A percentile compares a stretch with the other conserved stretches of the same genome.
These are phyloP conservation scores for Phlyctochytrium bullatum DNA, from an alignment of 192 early-diverging fungal genomes.

Conservation along the genomic window DNA sequence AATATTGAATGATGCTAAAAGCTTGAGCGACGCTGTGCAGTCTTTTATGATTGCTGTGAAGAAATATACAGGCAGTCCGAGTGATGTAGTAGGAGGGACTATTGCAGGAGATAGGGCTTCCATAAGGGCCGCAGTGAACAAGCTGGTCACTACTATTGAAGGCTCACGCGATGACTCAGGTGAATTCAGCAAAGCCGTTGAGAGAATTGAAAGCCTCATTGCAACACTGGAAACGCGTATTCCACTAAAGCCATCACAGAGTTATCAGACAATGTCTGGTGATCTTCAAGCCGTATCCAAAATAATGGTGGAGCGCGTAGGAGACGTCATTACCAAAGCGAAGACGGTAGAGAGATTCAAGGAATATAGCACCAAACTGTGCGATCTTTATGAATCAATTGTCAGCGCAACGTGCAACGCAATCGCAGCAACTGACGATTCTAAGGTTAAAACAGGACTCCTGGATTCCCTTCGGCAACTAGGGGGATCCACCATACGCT, in stretches of 20 bases:
- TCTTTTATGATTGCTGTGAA: slow-evolving; percentile 42
- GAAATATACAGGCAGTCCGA: slow-evolving; percentile 26
- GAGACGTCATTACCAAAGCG: slow-evolving; percentile 43
- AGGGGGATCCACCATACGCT: slow-evolving; percentile 20
- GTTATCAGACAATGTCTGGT: slow-evolving; percentile 31
- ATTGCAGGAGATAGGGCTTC: slow-evolving; percentile 32
- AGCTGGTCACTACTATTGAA: slow-evolving; percentile 47
- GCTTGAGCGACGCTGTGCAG: slow-evolving; percentile 39
- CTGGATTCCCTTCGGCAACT: slow-evolving; percentile 26
- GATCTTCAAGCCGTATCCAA: slow-evolving; percentile 41
- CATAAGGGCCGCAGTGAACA: slow-evolving; percentile 27
- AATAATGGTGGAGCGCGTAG: slow-evolving; percentile 38
- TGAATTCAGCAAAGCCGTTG: slow-evolving; percentile 44
- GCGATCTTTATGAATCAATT: slow-evolving; percentile 31
- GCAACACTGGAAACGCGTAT: slow-evolving; percentile 23
- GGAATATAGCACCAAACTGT: slow-evolving; percentile 18
- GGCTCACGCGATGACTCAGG: slow-evolving; percentile 47
- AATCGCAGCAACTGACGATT: slow-evolving; percentile 31
- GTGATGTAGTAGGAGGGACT: slow-evolving; percentile 23
- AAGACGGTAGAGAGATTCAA: slow-evolving; percentile 43
- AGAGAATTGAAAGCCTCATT: slow-evolving; percentile 33
- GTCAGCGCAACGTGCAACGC: slow-evolving; percentile 17
- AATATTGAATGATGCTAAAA: slow-evolving; percentile 44
- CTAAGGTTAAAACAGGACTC: slow-evolving; percentile 28
- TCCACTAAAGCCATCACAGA: slow-evolving; percentile 18